phyloP scores from a whole-genome alignment of 2,329 filamentous ascomycete species.

The Blastomyces silverae region DNA sequence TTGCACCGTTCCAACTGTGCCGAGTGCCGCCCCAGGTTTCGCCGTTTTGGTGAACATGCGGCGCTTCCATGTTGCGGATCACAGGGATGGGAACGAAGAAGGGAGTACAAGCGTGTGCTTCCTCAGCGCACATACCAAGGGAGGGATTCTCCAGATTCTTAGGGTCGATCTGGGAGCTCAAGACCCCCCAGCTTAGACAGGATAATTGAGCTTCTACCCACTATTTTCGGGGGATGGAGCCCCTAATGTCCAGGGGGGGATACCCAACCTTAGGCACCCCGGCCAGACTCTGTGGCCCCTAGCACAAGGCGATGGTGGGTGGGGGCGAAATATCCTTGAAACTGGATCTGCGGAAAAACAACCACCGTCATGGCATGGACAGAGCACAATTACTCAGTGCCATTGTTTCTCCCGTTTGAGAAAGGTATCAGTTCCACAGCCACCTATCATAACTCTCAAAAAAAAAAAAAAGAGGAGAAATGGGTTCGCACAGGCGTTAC shows the following conservation, averaged over 20 bases:
- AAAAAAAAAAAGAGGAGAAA: too few species aligned
- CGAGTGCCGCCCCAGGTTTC: not conserved
- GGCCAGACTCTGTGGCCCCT: not conserved
- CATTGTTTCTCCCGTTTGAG: not conserved
- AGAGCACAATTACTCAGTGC: not conserved
- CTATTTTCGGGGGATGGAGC: not conserved
- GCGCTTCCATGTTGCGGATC: conserved; percentile 6
- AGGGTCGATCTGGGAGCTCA: not conserved
- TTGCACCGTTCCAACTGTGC: not conserved
- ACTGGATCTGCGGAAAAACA: not conserved
- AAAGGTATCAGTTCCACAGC: not conserved
- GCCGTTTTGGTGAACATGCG: not conserved
- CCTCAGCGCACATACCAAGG: not conserved
- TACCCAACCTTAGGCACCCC: not conserved
- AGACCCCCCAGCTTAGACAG: not conserved
- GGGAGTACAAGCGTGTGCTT: not conserved
- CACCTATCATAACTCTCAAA: not conserved
- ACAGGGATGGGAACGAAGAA: not conserved
- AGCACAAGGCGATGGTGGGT: not conserved
- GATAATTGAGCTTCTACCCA: not conserved
- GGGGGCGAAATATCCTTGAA: not conserved
- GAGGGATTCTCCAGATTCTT: conserved; percentile 5
- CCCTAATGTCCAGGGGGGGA: not conserved
- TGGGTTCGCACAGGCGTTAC: not conserved
- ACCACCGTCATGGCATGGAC: not conserved